Evolutionary conservation across 2,329 filamentous ascomycete genomes (phyloP).

Genomic region (Colletotrichum sp.): DNA sequence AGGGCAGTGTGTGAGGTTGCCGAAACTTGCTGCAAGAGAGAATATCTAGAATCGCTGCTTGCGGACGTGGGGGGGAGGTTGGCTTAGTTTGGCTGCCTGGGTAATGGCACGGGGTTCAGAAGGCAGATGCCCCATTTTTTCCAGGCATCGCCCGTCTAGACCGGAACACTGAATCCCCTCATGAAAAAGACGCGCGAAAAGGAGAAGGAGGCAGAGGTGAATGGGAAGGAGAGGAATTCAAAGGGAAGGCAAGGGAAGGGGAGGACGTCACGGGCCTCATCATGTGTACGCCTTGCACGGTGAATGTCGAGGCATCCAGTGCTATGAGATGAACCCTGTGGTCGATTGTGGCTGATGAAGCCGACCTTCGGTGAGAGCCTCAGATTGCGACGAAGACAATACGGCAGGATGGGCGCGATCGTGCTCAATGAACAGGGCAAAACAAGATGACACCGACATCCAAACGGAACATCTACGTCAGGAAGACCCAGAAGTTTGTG

Average conservation of each 20-base stretch:
- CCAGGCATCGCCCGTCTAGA: background rate
- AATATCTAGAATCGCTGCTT: background rate
- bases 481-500: no score
- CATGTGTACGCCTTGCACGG: background rate
- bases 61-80: background rate
- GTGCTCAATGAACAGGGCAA: background rate
- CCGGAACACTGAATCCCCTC: background rate
- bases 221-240: background rate
- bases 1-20: background rate
- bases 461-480: background rate
- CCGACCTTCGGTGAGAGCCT: background rate
- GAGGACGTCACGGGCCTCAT: background rate
- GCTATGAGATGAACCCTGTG: background rate
- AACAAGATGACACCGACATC: accelerated
- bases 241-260: background rate
- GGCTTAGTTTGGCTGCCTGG: background rate
- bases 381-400: accelerated
- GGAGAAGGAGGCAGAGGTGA: background rate
- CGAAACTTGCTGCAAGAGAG: background rate
- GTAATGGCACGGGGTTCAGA: background rate
- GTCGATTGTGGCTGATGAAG: background rate
- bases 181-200: background rate
- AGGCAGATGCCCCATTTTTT: background rate
- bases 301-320: background rate
- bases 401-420: background rate